A percentile compares a stretch with the other conserved stretches of the same genome.
Conservation (phyloP, 2,329 filamentous ascomycete genomes). For the Aspergillus niger region DNA sequence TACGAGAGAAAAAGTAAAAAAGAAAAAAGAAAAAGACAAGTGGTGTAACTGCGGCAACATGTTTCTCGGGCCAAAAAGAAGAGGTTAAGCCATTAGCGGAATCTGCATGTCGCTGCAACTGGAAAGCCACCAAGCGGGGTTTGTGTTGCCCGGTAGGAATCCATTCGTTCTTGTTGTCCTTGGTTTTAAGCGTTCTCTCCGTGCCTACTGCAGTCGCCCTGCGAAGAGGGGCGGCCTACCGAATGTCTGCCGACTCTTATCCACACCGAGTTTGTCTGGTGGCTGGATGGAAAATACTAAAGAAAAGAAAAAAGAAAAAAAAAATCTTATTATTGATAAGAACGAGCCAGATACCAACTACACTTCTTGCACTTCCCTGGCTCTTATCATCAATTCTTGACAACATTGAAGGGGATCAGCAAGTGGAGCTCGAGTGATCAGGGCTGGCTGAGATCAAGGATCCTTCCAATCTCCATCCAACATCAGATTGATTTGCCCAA, state of each 20-base stretch:
- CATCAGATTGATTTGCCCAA: not conserved
- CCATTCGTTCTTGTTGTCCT: not conserved
- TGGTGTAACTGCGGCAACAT: constrained; percentile 4
- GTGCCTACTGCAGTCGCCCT: not conserved
- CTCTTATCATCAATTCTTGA: not conserved
- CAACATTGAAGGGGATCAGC: not conserved
- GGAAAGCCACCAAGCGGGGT: constrained; percentile 25
- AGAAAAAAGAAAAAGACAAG: not conserved
- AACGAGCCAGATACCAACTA: not conserved
- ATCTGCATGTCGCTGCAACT: constrained; percentile 26
- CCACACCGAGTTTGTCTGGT: not conserved
- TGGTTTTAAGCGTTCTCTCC: not conserved
- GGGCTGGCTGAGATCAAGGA: not conserved
- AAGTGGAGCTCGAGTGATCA: not conserved
- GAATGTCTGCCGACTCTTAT: not conserved
- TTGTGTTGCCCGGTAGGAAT: not conserved
- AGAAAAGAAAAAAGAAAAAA: not conserved
- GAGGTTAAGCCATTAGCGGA: constrained; percentile 8
- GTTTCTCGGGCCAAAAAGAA: not conserved
- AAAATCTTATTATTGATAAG: not conserved
- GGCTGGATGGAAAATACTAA: too few relatives aligned
- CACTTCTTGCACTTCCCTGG: not conserved
- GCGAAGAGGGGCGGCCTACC: not conserved
- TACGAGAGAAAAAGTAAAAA: not conserved
- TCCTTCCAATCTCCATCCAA: not conserved